These are phyloP conservation scores for Lizonia empirigonia DNA, from an alignment of 2,329 filamentous ascomycete genomes.

Conservation along the genomic window DNA sequence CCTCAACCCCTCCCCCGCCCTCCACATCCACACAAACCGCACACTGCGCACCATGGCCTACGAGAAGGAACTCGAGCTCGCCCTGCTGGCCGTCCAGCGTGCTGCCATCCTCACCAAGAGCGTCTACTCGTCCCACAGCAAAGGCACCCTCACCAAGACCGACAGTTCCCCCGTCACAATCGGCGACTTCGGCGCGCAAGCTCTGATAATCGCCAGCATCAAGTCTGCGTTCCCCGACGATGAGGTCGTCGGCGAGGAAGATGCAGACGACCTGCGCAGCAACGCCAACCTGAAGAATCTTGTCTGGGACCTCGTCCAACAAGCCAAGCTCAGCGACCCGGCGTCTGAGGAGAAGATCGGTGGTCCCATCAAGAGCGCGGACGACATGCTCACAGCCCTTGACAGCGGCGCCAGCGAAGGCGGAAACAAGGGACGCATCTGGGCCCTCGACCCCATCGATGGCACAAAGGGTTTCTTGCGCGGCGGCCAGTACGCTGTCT, in stretches of 20 bases:
- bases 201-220: slow-evolving; percentile 90
- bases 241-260: slow-evolving; percentile 93
- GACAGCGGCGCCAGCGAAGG: slow-evolving; percentile 70
- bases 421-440: slow-evolving; percentile 78
- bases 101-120: slow-evolving; percentile 76
- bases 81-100: slow-evolving; percentile 86
- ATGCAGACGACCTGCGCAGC: slow-evolving; percentile 77
- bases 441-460: slow-evolving; percentile 97
- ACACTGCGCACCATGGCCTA: slow-evolving; percentile 58
- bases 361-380: slow-evolving; percentile 68
- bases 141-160: slow-evolving; percentile 91
- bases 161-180: slow-evolving; percentile 97
- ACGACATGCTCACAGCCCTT: slow-evolving; percentile 66
- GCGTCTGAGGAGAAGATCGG: slow-evolving; percentile 71
- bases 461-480: slow-evolving; percentile 97
- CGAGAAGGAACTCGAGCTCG: slow-evolving; percentile 78
- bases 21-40: slow-evolving; percentile 17
- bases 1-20: slow-evolving; percentile 26
- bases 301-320: slow-evolving; percentile 83
- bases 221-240: slow-evolving; percentile 88
- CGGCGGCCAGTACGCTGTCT: slow-evolving; percentile 96
- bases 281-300: slow-evolving; percentile 72
- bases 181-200: slow-evolving; percentile 96
- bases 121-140: slow-evolving; percentile 86
- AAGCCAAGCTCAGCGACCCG: slow-evolving; percentile 70